Conservation (phyloP, 352 stramenopile genomes). For the Phytophthora ohioensis region DNA sequence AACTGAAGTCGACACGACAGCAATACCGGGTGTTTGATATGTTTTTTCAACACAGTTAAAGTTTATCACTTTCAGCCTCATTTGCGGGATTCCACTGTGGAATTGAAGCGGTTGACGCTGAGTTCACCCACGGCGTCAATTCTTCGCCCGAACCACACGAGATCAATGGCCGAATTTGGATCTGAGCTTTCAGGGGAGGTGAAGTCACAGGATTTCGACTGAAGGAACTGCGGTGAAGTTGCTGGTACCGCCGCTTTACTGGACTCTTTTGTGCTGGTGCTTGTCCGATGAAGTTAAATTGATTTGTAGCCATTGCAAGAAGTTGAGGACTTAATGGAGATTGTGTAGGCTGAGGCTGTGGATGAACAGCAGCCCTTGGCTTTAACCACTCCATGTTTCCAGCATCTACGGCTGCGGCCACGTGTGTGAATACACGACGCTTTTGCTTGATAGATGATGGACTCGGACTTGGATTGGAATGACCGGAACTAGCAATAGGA, state of each 20-base stretch:
- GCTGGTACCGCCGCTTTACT: constrained; percentile 27
- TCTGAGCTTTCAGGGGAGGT: constrained; percentile 18
- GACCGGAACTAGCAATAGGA: constrained; percentile 37
- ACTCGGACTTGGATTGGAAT: constrained; percentile 5
- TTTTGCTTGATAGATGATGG: constrained; percentile 61
- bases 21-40: no score
- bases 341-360: constrained; percentile 7
- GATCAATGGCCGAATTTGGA: constrained; percentile 15
- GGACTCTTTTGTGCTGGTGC: constrained; percentile 20
- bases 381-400: constrained; percentile 29
- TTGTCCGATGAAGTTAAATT: constrained; percentile 52
- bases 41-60: no score
- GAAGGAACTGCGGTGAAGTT: constrained; percentile 21
- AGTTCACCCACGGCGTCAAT: constrained; percentile 20
- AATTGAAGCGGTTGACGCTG: constrained; percentile 26
- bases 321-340: constrained; percentile 34
- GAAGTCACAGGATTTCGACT: constrained; percentile 1
- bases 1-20: no score
- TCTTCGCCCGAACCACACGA: constrained; percentile 20
- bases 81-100: constrained; percentile 9
- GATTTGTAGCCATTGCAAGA: constrained; percentile 48
- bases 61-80: neutral
- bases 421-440: constrained; percentile 54
- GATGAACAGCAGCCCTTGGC: constrained; percentile 7
- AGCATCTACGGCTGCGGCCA: constrained; percentile 35